A percentile compares a stretch with the other conserved stretches of the same genome.
Conservation (phyloP, 805 yeast genomes). For the Wickerhamiella bombiphila region DNA sequence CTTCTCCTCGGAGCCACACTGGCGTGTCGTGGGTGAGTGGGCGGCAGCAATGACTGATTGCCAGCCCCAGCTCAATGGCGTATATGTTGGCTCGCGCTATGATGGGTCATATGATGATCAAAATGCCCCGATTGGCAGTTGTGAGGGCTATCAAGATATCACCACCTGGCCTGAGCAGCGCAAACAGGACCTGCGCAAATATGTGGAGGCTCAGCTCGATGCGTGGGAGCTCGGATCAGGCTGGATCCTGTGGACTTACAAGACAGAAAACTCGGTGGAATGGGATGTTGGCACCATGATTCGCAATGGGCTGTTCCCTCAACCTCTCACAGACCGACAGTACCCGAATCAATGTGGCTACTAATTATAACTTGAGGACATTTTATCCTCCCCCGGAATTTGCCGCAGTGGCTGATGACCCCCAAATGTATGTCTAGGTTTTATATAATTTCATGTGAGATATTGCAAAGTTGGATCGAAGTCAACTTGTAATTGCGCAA, state of each 20-base stretch:
- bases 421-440: too few species aligned
- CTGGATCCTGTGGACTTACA: constrained; percentile 92
- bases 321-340: constrained; percentile 54
- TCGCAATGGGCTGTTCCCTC: constrained; percentile 55
- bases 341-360: constrained; percentile 53
- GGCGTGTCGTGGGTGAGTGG: constrained; percentile 81
- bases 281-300: constrained; percentile 68
- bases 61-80: constrained; percentile 79
- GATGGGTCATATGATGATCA: constrained; percentile 42
- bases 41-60: constrained; percentile 88
- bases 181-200: constrained; percentile 46
- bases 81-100: constrained; percentile 66
- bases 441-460: too few species aligned
- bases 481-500: too few species aligned
- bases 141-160: constrained; percentile 37
- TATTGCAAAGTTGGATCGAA: too few species aligned
- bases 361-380: too few species aligned
- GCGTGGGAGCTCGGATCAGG: constrained; percentile 60
- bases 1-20: constrained; percentile 40
- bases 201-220: constrained; percentile 81
- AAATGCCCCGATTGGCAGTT: constrained; percentile 40
- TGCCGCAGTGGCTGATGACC: too few species aligned
- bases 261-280: constrained; percentile 67
- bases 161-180: constrained; percentile 43
- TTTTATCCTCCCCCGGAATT: too few species aligned